A percentile compares a stretch with the other conserved stretches of the same genome.
phyloP scores from a whole-genome alignment of 139 green algal species.

The Yamagishiella unicocca region DNA sequence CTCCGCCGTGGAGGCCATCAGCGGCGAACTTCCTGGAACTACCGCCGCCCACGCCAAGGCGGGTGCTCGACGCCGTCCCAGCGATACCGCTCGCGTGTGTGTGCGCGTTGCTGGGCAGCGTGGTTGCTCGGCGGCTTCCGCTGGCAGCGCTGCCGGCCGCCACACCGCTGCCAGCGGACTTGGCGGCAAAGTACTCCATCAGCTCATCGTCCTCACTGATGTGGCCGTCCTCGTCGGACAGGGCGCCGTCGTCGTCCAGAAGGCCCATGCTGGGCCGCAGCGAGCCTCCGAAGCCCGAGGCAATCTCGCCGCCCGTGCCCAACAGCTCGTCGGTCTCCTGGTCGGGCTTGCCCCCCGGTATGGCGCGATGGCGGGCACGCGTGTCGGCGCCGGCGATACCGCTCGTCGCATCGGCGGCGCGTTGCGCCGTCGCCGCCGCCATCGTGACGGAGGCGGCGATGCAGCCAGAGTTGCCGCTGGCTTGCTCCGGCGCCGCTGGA shows the following conservation, averaged over 20 bases:
- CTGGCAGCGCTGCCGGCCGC: not conserved
- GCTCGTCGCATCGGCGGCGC: too few species aligned
- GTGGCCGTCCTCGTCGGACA: not conserved
- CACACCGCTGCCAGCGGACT: not conserved
- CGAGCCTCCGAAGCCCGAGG: too few species aligned
- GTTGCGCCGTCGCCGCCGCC: too few species aligned
- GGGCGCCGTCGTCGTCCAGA: not conserved
- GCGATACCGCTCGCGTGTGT: not conserved
- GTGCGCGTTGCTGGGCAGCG: too few species aligned
- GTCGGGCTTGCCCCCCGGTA: too few species aligned
- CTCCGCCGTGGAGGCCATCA: not conserved
- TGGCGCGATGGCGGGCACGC: too few species aligned
- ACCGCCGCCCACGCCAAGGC: too few species aligned
- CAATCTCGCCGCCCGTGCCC: too few species aligned
- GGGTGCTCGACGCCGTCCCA: not conserved
- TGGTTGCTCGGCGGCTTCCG: not conserved
- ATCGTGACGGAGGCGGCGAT: too few species aligned
- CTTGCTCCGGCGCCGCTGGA: not conserved
- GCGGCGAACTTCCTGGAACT: not conserved
- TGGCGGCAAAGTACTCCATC: slow-evolving; percentile 25
- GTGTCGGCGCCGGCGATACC: too few species aligned
- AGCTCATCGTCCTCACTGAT: slow-evolving; percentile 37
- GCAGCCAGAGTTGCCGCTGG: not conserved
- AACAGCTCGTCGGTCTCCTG: too few species aligned
- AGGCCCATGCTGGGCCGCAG: too few species aligned